Conservation (phyloP, 345 rosid genomes). For the Euphorbia pulcherrima region DNA sequence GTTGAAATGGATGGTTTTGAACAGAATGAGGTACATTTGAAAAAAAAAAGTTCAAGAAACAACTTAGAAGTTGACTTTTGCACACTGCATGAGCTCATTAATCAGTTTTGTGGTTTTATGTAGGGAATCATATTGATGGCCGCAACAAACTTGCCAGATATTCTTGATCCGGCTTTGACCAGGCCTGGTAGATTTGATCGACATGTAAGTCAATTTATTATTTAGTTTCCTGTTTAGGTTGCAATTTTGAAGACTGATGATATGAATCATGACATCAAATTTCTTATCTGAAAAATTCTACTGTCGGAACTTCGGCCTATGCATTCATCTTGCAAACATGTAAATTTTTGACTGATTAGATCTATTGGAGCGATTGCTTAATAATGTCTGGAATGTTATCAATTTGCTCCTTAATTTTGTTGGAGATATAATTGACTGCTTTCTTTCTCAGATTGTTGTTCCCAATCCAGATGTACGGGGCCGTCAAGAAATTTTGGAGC, state of each 20-base stretch:
- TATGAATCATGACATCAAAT: not conserved
- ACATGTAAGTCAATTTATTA: slow-evolving; percentile 57
- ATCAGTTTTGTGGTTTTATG: slow-evolving; percentile 11
- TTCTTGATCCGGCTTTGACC: slow-evolving; percentile 99
- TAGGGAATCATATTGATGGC: slow-evolving; percentile 98
- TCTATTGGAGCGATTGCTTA: not conserved
- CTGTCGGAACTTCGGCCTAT: not conserved
- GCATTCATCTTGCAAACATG: not conserved
- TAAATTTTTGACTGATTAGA: slow-evolving; percentile 5
- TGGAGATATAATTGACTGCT: slow-evolving; percentile 26
- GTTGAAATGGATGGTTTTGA: slow-evolving; percentile 99
- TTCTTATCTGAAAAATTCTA: slow-evolving; percentile 6
- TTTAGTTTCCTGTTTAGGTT: not conserved
- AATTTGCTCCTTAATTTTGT: slow-evolving; percentile 6
- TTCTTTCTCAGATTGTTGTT: slow-evolving; percentile 67
- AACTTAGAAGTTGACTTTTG: not conserved
- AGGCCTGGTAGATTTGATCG: slow-evolving; percentile 99
- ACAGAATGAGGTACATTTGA: slow-evolving; percentile 72
- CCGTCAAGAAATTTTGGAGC: slow-evolving; percentile 95
- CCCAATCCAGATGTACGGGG: slow-evolving; percentile 93
- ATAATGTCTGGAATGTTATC: not conserved
- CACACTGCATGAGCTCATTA: not conserved
- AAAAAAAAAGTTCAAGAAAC: too few species aligned
- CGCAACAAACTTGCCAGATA: slow-evolving; percentile 97
- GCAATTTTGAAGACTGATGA: not conserved